These are phyloP conservation scores for Pseudonitzschia delicatissima DNA, from an alignment of 108 stramenopile species.

Conservation along the genomic window DNA sequence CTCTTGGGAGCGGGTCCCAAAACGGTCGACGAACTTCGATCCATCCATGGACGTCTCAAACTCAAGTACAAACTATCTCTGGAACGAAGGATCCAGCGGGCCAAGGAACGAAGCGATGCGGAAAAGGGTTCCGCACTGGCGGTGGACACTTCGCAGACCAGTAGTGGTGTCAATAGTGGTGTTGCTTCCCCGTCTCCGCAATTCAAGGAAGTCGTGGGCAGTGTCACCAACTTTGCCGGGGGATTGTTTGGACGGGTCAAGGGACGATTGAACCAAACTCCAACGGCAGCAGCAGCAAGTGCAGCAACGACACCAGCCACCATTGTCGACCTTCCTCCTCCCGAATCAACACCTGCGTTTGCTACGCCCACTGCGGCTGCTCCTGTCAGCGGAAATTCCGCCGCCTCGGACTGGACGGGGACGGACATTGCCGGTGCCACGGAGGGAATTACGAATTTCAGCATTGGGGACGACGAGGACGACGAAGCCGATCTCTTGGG, in stretches of 20 bases:
- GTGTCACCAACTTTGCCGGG: conserved; percentile 25
- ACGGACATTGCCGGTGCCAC: conserved; percentile 34
- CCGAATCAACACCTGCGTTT: background rate
- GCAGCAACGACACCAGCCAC: conserved; percentile 1
- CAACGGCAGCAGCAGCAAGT: background rate
- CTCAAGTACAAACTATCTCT: conserved; percentile 57
- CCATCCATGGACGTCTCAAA: conserved; percentile 53
- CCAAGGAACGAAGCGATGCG: conserved; percentile 15
- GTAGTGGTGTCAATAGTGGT: background rate
- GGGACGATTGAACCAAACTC: background rate
- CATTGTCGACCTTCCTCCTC: conserved; percentile 30
- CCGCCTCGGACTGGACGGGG: conserved; percentile 36
- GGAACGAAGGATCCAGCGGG: conserved; percentile 30
- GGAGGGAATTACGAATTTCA: conserved; percentile 39
- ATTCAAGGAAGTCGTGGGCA: conserved; percentile 29
- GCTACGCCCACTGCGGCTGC: background rate
- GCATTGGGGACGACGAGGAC: conserved; percentile 47
- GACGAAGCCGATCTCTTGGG: conserved; percentile 21
- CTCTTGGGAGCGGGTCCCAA: conserved; percentile 76
- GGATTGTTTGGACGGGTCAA: conserved; percentile 33
- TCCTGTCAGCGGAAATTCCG: background rate
- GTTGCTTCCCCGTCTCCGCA: background rate
- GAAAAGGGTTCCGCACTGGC: too few relatives aligned
- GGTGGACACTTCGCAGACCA: too few relatives aligned
- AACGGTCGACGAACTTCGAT: conserved; percentile 71